phyloP scores from a whole-genome alignment of 495 filamentous ascomycete genomes.

The Penicillium cataractarum region DNA sequence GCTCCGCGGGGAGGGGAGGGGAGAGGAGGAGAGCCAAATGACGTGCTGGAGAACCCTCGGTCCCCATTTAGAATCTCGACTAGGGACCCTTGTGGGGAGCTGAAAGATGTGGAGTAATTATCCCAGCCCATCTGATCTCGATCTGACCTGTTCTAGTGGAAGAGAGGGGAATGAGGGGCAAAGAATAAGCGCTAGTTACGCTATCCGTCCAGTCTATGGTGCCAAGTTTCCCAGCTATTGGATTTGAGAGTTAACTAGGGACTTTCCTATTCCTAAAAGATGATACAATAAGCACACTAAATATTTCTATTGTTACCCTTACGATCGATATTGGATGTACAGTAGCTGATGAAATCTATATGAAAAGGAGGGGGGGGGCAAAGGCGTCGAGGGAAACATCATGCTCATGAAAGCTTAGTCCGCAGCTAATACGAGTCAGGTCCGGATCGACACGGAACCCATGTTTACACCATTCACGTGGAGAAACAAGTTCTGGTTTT shows the following conservation, averaged over 20 bases:
- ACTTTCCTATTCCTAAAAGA: not conserved
- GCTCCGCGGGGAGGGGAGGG: not conserved
- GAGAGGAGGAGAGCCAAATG: not conserved
- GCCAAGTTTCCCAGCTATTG: conserved; percentile 4
- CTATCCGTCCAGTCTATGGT: not conserved
- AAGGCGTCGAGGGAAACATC: not conserved
- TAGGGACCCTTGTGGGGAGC: not conserved
- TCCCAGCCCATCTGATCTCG: conserved; percentile 6
- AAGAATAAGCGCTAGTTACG: not conserved
- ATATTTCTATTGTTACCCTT: not conserved
- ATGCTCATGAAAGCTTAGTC: not conserved
- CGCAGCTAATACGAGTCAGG: not conserved
- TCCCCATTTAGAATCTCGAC: not conserved
- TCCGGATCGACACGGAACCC: not conserved
- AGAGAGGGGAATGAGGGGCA: conserved; percentile 5
- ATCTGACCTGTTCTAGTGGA: conserved; percentile 9
- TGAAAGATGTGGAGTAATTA: not conserved
- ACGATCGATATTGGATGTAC: not conserved
- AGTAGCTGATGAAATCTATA: too few species aligned
- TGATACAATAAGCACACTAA: conserved; percentile 4
- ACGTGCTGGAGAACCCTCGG: conserved; percentile 2
- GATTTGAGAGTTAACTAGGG: not conserved
- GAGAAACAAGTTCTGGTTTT: not conserved
- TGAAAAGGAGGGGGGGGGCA: not conserved
- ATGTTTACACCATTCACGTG: not conserved